phyloP scores from a whole-genome alignment of 2,329 filamentous ascomycete genomes.

The Sporothrix protearum region DNA sequence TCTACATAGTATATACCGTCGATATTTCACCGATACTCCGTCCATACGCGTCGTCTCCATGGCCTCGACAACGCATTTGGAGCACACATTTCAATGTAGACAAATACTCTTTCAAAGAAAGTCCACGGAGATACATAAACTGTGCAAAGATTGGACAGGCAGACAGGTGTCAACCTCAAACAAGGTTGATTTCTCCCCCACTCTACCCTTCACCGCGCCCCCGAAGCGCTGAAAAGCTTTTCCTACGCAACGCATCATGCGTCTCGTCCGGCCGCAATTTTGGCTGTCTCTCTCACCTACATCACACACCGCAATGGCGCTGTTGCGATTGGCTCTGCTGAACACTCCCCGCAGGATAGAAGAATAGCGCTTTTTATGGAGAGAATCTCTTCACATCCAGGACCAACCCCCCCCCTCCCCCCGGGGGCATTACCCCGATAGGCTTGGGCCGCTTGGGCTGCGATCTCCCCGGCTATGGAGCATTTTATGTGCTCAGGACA shows the following conservation, averaged over 20 bases:
- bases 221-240: constrained; percentile 4
- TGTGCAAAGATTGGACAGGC: background rate
- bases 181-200: background rate
- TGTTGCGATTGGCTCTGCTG: background rate
- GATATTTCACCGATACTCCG: background rate
- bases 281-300: background rate
- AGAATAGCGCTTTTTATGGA: background rate
- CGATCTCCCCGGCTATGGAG: constrained; percentile 7
- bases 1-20: too few species aligned
- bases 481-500: background rate
- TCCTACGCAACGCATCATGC: background rate
- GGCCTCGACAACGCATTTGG: background rate
- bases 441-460: background rate
- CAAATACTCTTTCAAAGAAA: background rate
- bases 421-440: constrained; percentile 21
- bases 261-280: background rate
- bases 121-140: background rate
- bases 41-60: background rate
- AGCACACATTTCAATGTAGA: background rate
- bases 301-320: background rate
- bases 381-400: too few species aligned
- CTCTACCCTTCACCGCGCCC: background rate
- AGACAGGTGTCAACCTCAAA: too few species aligned
- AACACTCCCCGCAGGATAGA: background rate
- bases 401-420: too few species aligned